Conservation (phyloP, 257 asterid species). For the Capsicum baccatum region DNA sequence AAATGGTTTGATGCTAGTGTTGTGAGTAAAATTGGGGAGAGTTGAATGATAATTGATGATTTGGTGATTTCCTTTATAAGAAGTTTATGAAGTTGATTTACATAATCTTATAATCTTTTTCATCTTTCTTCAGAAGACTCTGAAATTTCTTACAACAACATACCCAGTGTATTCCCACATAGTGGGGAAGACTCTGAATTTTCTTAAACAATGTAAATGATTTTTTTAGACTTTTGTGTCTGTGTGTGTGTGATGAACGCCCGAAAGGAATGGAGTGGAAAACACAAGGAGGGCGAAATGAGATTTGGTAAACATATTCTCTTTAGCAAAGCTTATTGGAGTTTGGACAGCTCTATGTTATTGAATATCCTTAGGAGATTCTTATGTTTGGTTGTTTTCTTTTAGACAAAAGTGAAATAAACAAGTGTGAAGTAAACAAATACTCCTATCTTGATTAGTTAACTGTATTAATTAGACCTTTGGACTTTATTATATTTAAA, state of each 20-base stretch:
- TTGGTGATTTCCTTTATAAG: constrained; percentile 10
- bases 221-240: background rate
- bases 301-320: background rate
- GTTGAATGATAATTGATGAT: background rate
- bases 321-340: background rate
- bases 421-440: constrained; percentile 7
- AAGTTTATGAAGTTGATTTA: constrained; percentile 5
- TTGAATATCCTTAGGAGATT: background rate
- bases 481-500: background rate
- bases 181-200: background rate
- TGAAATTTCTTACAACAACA: background rate
- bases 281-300: background rate
- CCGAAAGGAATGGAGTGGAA: background rate
- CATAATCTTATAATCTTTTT: background rate
- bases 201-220: background rate
- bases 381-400: background rate
- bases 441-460: background rate
- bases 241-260: background rate
- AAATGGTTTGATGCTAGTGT: background rate
- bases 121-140: background rate
- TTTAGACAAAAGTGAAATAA: background rate
- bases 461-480: background rate
- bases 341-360: background rate
- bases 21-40: background rate
- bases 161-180: background rate